phyloP scores from a whole-genome alignment of 2,329 filamentous ascomycete species.

The Ophiosphaerella korrae region DNA sequence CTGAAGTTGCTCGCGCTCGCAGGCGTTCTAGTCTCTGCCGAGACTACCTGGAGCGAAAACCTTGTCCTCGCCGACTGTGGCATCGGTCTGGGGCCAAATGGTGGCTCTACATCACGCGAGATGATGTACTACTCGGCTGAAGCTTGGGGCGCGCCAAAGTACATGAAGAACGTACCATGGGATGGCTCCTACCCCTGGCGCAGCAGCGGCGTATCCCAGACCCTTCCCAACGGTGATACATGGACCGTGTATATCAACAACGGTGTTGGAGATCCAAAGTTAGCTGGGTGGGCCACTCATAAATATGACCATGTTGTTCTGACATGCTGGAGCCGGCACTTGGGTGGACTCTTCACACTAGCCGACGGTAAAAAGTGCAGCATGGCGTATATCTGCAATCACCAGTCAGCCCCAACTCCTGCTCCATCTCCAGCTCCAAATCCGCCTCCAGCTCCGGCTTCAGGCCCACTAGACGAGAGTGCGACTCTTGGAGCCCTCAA shows the following conservation, averaged over 20 bases:
- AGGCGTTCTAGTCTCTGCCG: background rate
- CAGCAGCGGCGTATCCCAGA: background rate
- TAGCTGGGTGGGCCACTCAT: background rate
- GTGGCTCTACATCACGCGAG: constrained; percentile 4
- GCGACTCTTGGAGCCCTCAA: background rate
- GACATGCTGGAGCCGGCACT: constrained; percentile 2
- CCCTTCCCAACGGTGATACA: constrained; percentile 2
- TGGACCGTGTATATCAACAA: constrained; percentile 2
- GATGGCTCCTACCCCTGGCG: constrained; percentile 4
- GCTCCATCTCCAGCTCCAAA: background rate
- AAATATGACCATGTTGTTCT: background rate
- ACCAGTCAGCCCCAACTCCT: background rate
- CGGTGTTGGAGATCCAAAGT: constrained; percentile 1
- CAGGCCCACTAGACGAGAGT: background rate
- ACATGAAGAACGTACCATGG: constrained; percentile 1
- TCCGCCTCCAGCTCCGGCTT: background rate
- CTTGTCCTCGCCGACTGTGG: constrained; percentile 2
- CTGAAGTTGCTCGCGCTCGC: background rate
- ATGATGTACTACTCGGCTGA: constrained; percentile 1
- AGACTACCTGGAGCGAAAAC: constrained; percentile 2
- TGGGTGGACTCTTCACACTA: constrained; percentile 1
- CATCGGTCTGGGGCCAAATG: constrained; percentile 1
- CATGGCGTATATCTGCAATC: constrained; percentile 3
- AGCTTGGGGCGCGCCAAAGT: constrained; percentile 1
- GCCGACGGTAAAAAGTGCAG: constrained; percentile 3